Evolutionary conservation across 129 eudicot species (phyloP).

Genomic region (Lonicera japonica): DNA sequence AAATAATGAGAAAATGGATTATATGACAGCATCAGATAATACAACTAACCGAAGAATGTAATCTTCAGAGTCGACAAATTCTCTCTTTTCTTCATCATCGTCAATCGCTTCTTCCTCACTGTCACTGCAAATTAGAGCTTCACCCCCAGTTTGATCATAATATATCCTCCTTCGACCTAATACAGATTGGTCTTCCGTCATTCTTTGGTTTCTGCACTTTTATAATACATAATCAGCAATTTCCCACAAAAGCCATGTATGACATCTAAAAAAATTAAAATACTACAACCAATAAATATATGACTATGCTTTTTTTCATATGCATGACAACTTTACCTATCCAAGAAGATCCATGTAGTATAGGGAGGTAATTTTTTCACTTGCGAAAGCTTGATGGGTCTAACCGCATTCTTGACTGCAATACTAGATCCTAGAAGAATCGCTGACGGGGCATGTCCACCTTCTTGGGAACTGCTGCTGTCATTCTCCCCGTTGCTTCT

Average conservation of each 20-base stretch:
- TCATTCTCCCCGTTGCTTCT: conserved; percentile 47
- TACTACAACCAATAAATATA: too few species aligned
- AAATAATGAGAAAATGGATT: neutral
- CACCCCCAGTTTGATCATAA: conserved; percentile 92
- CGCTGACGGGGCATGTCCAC: conserved; percentile 73
- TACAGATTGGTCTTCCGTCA: conserved; percentile 94
- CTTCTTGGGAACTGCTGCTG: conserved; percentile 68
- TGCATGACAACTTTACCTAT: conserved; percentile 42
- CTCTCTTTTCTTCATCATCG: conserved; percentile 90
- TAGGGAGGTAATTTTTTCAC: conserved; percentile 67
- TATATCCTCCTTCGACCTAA: conserved; percentile 91
- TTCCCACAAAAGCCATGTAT: neutral
- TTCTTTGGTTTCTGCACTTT: conserved; percentile 74
- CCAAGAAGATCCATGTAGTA: conserved; percentile 82
- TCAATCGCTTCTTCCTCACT: conserved; percentile 85
- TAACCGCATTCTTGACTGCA: conserved; percentile 81
- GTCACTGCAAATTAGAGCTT: conserved; percentile 83
- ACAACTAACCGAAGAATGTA: conserved; percentile 69
- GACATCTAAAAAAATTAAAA: too few species aligned
- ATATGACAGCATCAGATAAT: neutral
- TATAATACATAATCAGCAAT: neutral
- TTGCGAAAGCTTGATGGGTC: conserved; percentile 84
- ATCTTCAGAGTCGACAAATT: conserved; percentile 76
- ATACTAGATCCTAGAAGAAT: conserved; percentile 85
- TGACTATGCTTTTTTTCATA: too few species aligned